phyloP scores from a whole-genome alignment of 1,284 basidiomycete genomes.

The Phenoliferia sp. region DNA sequence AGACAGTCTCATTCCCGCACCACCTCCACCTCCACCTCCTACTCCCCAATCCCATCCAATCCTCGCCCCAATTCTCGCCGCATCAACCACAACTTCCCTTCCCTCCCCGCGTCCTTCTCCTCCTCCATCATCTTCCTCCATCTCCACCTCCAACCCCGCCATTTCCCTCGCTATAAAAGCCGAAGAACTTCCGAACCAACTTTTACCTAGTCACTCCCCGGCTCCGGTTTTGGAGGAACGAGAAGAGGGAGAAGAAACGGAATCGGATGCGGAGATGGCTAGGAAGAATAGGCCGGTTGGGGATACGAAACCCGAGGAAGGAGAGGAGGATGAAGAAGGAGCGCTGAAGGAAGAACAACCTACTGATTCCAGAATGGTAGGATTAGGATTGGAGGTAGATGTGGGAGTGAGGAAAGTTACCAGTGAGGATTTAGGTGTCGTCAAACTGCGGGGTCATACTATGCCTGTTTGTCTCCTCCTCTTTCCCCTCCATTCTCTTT shows the following conservation, averaged over 20 bases:
- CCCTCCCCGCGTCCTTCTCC: neutral
- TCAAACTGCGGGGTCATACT: conserved; percentile 31
- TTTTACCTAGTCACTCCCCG: too few species aligned
- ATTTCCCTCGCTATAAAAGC: too few species aligned
- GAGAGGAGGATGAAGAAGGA: neutral
- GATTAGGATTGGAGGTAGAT: too few species aligned
- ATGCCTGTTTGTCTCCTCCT: conserved; percentile 15
- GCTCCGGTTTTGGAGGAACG: too few species aligned
- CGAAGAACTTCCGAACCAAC: too few species aligned
- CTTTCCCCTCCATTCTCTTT: neutral
- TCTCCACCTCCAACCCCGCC: neutral
- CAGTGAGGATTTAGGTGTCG: conserved; percentile 10
- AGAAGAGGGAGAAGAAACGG: neutral
- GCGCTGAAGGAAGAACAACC: neutral
- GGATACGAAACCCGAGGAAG: neutral
- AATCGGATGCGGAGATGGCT: neutral
- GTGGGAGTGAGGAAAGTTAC: neutral
- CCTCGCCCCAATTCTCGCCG: too few species aligned
- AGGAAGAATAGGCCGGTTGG: too few species aligned
- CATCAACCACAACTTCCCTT: neutral
- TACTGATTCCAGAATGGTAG: too few species aligned
- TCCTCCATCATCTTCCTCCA: neutral
- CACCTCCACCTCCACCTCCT: too few species aligned
- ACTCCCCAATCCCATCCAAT: too few species aligned
- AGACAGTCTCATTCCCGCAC: too few species aligned